These are phyloP conservation scores for Populus hybrid DNA, from an alignment of 441 rosid species.

Conservation along the genomic window DNA sequence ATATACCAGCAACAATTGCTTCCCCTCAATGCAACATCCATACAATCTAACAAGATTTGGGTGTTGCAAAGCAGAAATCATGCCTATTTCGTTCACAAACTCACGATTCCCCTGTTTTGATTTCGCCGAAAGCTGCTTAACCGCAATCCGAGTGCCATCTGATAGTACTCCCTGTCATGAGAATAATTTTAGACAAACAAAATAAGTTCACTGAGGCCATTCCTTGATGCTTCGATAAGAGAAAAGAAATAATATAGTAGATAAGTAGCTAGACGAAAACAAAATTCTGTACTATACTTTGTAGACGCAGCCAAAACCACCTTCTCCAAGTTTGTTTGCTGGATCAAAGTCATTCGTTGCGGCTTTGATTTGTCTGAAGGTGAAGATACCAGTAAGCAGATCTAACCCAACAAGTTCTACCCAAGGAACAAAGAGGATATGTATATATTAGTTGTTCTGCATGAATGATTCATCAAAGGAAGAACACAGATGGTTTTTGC, in stretches of 20 bases:
- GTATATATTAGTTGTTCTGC: no score
- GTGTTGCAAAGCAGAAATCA: conserved; percentile 47
- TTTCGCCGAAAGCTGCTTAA: conserved; percentile 66
- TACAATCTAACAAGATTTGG: conserved; percentile 49
- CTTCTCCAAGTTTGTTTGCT: conserved; percentile 20
- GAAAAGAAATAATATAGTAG: no score
- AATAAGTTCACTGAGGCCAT: no score
- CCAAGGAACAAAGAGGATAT: no score
- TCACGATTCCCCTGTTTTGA: conserved; percentile 74
- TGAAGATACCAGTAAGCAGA: conserved; percentile 14
- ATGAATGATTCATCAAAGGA: no score
- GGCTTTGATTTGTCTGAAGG: conserved; percentile 17
- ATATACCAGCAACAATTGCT: conserved; percentile 42
- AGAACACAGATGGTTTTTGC: no score
- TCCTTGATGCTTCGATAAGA: no score
- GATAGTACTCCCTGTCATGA: conserved; percentile 46
- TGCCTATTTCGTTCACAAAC: conserved; percentile 66
- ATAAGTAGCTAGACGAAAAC: no score
- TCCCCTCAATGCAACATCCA: conserved; percentile 50
- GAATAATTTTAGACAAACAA: background rate
- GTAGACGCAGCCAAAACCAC: conserved; percentile 24
- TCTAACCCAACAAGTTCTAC: conserved; percentile 18
- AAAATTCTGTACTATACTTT: background rate
- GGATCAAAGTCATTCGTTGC: conserved; percentile 19
- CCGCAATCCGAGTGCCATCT: conserved; percentile 56